phyloP scores from a whole-genome alignment of 305 asterid genomes.

The Solanum aculeatissimum region DNA sequence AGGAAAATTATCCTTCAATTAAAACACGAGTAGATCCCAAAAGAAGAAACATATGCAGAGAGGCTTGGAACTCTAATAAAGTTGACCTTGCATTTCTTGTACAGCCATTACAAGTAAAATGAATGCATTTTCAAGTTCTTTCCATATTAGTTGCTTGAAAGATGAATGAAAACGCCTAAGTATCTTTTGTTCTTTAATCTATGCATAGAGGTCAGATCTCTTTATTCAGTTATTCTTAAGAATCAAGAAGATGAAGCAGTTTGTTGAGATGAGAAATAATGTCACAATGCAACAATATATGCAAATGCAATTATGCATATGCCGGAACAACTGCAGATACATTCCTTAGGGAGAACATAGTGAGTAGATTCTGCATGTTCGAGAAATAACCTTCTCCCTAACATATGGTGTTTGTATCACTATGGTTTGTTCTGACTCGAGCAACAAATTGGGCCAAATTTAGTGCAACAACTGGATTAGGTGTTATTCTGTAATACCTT shows the following conservation, averaged over 20 bases:
- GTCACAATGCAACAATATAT: conserved; percentile 96
- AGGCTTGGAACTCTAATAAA: conserved; percentile 74
- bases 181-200: background rate
- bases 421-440: conserved; percentile 16
- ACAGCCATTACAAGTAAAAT: conserved; percentile 79
- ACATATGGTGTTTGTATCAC: background rate
- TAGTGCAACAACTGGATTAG: conserved; percentile 98
- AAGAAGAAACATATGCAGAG: conserved; percentile 37
- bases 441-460: conserved; percentile 99
- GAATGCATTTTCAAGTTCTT: background rate
- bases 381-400: background rate
- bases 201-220: conserved; percentile 73
- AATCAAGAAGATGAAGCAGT: conserved; percentile 95
- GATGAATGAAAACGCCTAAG: background rate
- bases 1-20: conserved; percentile 22
- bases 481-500: conserved; percentile 54
- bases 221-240: too few species aligned
- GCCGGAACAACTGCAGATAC: conserved; percentile 99
- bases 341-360: conserved; percentile 93
- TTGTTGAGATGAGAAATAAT: conserved; percentile 95
- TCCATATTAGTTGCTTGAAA: background rate
- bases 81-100: conserved; percentile 75
- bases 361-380: background rate
- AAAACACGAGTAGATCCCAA: conserved; percentile 3
- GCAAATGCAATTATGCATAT: conserved; percentile 98